A percentile compares a stretch with the other conserved stretches of the same genome.
These are phyloP conservation scores for Myxozyma monticola DNA, from an alignment of 805 yeast genomes.

Conservation along the genomic window DNA sequence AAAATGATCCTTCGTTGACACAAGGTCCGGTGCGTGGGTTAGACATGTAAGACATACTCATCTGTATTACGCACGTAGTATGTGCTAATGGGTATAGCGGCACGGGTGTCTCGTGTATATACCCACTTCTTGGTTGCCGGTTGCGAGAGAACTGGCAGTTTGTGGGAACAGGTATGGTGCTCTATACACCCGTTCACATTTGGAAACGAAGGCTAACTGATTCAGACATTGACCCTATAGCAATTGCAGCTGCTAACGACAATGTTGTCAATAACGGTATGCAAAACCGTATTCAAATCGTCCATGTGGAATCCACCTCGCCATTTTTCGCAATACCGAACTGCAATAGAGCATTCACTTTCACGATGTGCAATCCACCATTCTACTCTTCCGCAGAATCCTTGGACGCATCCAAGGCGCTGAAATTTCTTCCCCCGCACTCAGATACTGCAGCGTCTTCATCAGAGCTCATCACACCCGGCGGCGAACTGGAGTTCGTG, in stretches of 20 bases:
- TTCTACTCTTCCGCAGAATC: conserved; percentile 46
- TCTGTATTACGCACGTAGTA: neutral
- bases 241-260: conserved; percentile 38
- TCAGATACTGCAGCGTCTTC: conserved; percentile 39
- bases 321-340: neutral
- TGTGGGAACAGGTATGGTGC: conserved; percentile 39
- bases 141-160: conserved; percentile 36
- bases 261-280: conserved; percentile 39
- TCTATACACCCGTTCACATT: no score
- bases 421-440: conserved; percentile 35
- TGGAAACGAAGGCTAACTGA: no score
- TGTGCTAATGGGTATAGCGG: conserved; percentile 39
- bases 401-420: conserved; percentile 31
- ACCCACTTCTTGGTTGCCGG: conserved; percentile 45
- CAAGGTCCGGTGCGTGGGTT: no score
- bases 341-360: conserved; percentile 29
- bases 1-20: no score
- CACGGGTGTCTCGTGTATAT: conserved; percentile 51
- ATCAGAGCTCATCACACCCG: conserved; percentile 45
- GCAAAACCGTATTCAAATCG: conserved; percentile 28
- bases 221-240: conserved; percentile 43
- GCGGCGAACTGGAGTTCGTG: conserved; percentile 51
- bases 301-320: conserved; percentile 6
- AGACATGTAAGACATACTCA: conserved; percentile 10
- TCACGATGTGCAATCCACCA: conserved; percentile 57